Conservation (phyloP, 2,329 filamentous ascomycete species). For the Aspergillus brunneoviolaceus region DNA sequence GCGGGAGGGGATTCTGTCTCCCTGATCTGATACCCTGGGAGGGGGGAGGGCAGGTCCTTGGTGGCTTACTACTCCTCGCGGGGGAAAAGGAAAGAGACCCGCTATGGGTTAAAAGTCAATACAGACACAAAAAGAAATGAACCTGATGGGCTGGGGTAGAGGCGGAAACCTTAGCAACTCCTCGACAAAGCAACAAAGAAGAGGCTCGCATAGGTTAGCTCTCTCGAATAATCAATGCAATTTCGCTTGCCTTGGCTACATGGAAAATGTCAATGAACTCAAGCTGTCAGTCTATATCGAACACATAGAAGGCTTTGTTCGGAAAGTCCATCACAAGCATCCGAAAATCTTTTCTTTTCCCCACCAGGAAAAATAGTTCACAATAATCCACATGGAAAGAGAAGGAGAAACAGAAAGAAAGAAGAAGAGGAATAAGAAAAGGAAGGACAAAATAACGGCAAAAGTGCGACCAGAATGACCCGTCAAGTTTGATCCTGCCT, state of each 20-base stretch:
- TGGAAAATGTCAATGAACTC: background rate
- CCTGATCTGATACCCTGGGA: background rate
- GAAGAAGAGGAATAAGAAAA: background rate
- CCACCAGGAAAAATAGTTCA: background rate
- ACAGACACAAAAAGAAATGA: background rate
- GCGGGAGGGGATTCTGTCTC: background rate
- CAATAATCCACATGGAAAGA: slow-evolving; percentile 1
- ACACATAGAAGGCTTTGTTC: background rate
- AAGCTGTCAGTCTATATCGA: slow-evolving; percentile 3
- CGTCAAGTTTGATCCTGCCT: background rate
- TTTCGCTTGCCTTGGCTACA: slow-evolving; percentile 3
- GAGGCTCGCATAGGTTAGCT: background rate
- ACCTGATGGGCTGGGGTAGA: background rate
- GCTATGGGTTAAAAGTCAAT: background rate
- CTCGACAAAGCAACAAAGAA: background rate
- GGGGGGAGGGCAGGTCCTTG: background rate
- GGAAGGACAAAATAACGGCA: background rate
- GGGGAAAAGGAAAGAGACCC: background rate
- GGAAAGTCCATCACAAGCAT: background rate
- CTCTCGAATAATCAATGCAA: background rate
- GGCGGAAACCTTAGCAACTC: background rate
- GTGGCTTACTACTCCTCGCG: background rate
- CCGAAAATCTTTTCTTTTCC: slow-evolving; percentile 6
- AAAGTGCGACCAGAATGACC: background rate
- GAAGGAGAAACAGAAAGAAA: too few relatives aligned